Evolutionary conservation across 768 basidiomycete species (phyloP).

Genomic region (Lyophyllum shimeji): DNA sequence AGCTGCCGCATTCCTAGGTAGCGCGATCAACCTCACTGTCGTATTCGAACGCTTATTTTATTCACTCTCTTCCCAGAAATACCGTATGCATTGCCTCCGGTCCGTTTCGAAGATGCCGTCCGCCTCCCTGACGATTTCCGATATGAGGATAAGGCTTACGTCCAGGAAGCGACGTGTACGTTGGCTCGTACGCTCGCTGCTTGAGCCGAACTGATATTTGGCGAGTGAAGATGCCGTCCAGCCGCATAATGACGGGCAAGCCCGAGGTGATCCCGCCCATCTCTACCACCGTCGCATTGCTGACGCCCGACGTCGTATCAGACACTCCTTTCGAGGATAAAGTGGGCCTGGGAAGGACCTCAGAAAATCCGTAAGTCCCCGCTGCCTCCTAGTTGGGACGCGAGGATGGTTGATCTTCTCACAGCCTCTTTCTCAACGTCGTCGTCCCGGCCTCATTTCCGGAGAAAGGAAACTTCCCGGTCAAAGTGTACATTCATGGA

Average conservation of each 20-base stretch:
- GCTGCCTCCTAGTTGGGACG: not conserved
- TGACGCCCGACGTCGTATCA: slow-evolving; percentile 18
- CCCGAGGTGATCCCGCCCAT: slow-evolving; percentile 37
- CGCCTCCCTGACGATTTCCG: slow-evolving; percentile 51
- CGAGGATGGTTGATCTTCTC: not conserved
- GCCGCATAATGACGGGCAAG: slow-evolving; percentile 65
- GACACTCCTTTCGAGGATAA: slow-evolving; percentile 53
- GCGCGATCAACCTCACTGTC: slow-evolving; percentile 8
- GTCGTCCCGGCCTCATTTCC: slow-evolving; percentile 56
- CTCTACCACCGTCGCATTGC: not conserved
- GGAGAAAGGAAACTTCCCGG: slow-evolving; percentile 47
- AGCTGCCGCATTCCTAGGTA: slow-evolving; percentile 65
- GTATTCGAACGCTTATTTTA: not conserved
- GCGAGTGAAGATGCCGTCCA: slow-evolving; percentile 52
- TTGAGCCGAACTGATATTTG: not conserved
- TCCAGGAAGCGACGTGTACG: slow-evolving; percentile 57
- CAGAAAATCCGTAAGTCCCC: slow-evolving; percentile 62
- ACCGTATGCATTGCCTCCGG: slow-evolving; percentile 68
- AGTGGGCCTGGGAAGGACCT: slow-evolving; percentile 65
- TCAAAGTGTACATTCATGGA: slow-evolving; percentile 77
- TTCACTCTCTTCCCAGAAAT: slow-evolving; percentile 47
- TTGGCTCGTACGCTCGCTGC: slow-evolving; percentile 10
- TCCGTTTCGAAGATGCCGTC: slow-evolving; percentile 62
- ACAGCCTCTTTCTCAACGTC: slow-evolving; percentile 45
- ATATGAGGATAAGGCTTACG: slow-evolving; percentile 63